Conservation (phyloP, 139 green algal genomes). For the Tetradesmus obliquus region DNA sequence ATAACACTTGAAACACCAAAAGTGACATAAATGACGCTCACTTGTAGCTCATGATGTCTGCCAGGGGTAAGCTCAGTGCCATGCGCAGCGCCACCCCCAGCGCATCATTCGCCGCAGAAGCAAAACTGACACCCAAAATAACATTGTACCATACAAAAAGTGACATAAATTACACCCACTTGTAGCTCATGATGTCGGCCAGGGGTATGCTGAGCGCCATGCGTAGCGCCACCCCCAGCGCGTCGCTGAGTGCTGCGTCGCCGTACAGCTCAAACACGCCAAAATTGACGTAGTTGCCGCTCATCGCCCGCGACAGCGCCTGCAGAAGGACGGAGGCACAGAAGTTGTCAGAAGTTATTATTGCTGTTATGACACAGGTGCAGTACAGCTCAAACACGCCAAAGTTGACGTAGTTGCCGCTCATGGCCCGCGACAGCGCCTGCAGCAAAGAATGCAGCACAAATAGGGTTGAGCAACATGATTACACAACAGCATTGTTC, state of each 20-base stretch:
- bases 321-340: neutral
- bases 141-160: neutral
- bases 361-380: too few relatives aligned
- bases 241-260: constrained; percentile 93
- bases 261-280: constrained; percentile 99
- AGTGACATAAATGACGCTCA: neutral
- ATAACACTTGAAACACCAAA: neutral
- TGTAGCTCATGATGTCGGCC: constrained; percentile 82
- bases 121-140: neutral
- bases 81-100: constrained; percentile 82
- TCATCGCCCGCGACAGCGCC: constrained; percentile 83
- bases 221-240: constrained; percentile 89
- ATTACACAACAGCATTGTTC: neutral
- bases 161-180: neutral
- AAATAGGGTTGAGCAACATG: too few relatives aligned
- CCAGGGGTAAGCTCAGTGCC: constrained; percentile 82
- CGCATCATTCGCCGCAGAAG: neutral
- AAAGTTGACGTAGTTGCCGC: constrained; percentile 98
- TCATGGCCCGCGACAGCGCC: constrained; percentile 83
- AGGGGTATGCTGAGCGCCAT: constrained; percentile 88
- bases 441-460: neutral
- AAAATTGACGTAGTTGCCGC: constrained; percentile 99
- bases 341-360: neutral
- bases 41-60: constrained; percentile 82
- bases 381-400: constrained; percentile 98